Percentiles rank a stretch among this genome's conserved stretches.
These are phyloP conservation scores for Sextonia rubra DNA, from an alignment of 164 flowering plant genomes.

Conservation along the genomic window DNA sequence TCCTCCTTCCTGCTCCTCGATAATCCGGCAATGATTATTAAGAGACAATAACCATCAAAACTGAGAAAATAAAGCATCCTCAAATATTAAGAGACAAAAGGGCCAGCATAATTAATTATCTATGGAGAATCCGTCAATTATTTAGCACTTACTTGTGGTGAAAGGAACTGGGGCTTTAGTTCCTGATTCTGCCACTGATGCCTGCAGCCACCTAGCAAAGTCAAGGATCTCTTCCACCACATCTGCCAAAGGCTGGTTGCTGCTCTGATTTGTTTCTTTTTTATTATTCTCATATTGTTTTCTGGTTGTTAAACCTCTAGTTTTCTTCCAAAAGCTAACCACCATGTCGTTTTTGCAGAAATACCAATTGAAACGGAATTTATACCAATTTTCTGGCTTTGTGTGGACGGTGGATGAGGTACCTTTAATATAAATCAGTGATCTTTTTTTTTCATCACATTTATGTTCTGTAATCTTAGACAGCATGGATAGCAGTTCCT, in stretches of 20 bases:
- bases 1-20: too few species aligned
- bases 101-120: too few species aligned
- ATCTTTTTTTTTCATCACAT: neutral
- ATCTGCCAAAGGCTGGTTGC: neutral
- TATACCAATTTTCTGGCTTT: constrained; percentile 77
- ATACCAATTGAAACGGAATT: constrained; percentile 58
- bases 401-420: constrained; percentile 89
- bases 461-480: neutral
- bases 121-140: too few species aligned
- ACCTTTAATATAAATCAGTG: neutral
- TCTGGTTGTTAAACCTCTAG: neutral
- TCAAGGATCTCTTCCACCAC: too few species aligned
- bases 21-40: too few species aligned
- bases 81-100: too few species aligned
- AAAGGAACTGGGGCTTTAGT: too few species aligned
- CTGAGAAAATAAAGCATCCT: too few species aligned
- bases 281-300: neutral
- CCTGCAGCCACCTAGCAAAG: too few species aligned
- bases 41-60: neutral
- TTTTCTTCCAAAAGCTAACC: neutral
- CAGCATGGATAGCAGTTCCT: neutral
- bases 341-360: constrained; percentile 35
- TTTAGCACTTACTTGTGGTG: too few species aligned
- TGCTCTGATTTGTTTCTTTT: neutral
- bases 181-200: too few species aligned